A percentile compares a stretch with the other conserved stretches of the same genome.
Conservation (phyloP, 2,329 filamentous ascomycete genomes). For the Didymosphaeria variabile region DNA sequence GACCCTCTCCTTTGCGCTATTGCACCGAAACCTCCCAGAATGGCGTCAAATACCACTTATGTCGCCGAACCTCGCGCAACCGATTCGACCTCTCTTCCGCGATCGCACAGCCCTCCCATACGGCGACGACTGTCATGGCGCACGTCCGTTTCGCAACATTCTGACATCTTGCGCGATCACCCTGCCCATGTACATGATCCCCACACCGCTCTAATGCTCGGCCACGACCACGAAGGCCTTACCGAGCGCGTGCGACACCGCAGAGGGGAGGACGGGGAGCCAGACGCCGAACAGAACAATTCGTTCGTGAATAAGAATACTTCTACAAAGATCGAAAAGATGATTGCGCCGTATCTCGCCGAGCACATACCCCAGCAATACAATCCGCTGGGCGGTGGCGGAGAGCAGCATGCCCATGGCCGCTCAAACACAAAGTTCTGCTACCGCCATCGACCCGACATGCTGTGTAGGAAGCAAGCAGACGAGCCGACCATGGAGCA, state of each 20-base stretch:
- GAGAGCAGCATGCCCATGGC: slow-evolving; percentile 50
- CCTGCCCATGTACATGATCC: slow-evolving; percentile 28
- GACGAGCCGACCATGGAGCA: slow-evolving; percentile 97
- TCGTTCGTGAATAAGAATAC: slow-evolving; percentile 36
- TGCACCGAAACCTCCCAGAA: slow-evolving; percentile 19
- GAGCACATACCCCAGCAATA: slow-evolving; percentile 92
- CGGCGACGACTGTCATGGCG: slow-evolving; percentile 42
- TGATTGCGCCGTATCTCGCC: slow-evolving; percentile 86
- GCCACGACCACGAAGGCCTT: slow-evolving; percentile 48
- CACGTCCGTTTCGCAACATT: slow-evolving; percentile 27
- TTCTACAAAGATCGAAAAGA: slow-evolving; percentile 75
- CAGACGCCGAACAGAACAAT: slow-evolving; percentile 36
- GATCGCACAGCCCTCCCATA: slow-evolving; percentile 23
- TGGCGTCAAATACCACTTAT: slow-evolving; percentile 41
- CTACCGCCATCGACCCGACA: slow-evolving; percentile 92
- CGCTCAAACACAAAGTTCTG: slow-evolving; percentile 87
- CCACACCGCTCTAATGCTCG: slow-evolving; percentile 46
- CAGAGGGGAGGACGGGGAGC: slow-evolving; percentile 22
- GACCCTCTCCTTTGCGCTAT: slow-evolving; percentile 19
- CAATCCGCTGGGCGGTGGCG: slow-evolving; percentile 73
- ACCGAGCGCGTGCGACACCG: slow-evolving; percentile 42
- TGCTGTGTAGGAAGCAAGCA: slow-evolving; percentile 90
- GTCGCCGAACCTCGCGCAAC: slow-evolving; percentile 38
- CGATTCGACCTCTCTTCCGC: slow-evolving; percentile 23
- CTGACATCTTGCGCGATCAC: slow-evolving; percentile 16